Conservation (phyloP, 495 filamentous ascomycete genomes). For the Daldinia loculata region DNA sequence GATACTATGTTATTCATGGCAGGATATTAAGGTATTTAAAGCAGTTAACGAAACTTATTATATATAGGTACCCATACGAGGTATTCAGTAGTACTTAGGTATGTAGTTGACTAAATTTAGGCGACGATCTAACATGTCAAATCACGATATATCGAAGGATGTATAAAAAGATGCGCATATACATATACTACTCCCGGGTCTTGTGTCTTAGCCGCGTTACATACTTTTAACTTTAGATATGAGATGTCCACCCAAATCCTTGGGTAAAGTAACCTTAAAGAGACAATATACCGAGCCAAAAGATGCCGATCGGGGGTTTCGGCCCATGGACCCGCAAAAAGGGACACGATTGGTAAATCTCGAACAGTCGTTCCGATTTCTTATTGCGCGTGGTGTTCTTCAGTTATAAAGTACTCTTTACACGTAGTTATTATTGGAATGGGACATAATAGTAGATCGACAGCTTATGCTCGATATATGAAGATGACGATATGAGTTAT, state of each 20-base stretch:
- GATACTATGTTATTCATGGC: constrained; percentile 10
- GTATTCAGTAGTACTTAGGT: no score
- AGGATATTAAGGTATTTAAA: constrained; percentile 8
- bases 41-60: no score
- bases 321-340: constrained; percentile 41
- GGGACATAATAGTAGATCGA: background rate
- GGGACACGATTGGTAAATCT: constrained; percentile 26
- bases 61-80: no score
- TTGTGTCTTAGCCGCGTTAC: constrained; percentile 13
- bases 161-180: background rate
- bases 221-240: constrained; percentile 7
- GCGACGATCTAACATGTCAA: background rate
- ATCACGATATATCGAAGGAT: background rate
- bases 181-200: constrained; percentile 5
- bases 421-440: constrained; percentile 6
- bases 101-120: background rate
- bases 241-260: constrained; percentile 27
- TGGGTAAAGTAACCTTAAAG: constrained; percentile 25
- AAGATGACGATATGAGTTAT: background rate
- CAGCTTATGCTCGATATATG: background rate
- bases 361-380: constrained; percentile 18
- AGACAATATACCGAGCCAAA: constrained; percentile 34
- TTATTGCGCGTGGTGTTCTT: background rate
- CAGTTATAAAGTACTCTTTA: background rate
- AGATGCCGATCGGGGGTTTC: constrained; percentile 40